Evolutionary conservation across 2,329 filamentous ascomycete genomes (phyloP).

Genomic region (Pestalotiopsis sp.): DNA sequence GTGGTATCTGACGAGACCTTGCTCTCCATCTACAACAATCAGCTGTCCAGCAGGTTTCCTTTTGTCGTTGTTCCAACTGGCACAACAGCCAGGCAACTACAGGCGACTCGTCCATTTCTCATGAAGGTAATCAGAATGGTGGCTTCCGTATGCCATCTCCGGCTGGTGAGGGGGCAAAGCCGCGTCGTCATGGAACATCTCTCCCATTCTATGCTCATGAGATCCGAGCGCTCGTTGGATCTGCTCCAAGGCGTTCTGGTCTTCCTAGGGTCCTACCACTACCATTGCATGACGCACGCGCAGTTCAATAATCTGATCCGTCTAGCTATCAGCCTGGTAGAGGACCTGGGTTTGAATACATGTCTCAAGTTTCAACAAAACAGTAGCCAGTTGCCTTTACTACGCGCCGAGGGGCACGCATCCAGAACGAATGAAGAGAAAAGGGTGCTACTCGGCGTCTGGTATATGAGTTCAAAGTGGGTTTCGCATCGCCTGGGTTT

Average conservation of each 20-base stretch:
- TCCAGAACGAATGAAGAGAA: constrained; percentile 6
- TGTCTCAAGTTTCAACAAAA: constrained; percentile 1
- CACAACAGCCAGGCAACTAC: neutral
- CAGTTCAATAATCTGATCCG: constrained; percentile 4
- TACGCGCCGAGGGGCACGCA: neutral
- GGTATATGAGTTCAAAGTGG: constrained; percentile 3
- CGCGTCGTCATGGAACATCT: neutral
- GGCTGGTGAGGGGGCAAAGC: constrained; percentile 1
- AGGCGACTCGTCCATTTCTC: neutral
- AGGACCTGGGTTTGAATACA: neutral
- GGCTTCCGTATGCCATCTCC: neutral
- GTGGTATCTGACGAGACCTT: neutral
- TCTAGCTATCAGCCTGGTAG: constrained; percentile 2
- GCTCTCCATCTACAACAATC: constrained; percentile 1
- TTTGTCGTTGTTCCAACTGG: neutral
- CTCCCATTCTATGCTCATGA: constrained; percentile 1
- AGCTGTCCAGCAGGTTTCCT: neutral
- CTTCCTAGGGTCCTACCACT: constrained; percentile 3
- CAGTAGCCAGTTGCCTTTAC: neutral
- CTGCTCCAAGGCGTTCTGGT: constrained; percentile 58
- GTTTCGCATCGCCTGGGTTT: neutral
- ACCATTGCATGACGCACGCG: constrained; percentile 5
- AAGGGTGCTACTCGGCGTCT: constrained; percentile 1
- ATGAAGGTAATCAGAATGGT: constrained; percentile 4
- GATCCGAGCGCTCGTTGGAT: constrained; percentile 53